Conservation (phyloP, 306 rosid species). For the Corylus avellana region DNA sequence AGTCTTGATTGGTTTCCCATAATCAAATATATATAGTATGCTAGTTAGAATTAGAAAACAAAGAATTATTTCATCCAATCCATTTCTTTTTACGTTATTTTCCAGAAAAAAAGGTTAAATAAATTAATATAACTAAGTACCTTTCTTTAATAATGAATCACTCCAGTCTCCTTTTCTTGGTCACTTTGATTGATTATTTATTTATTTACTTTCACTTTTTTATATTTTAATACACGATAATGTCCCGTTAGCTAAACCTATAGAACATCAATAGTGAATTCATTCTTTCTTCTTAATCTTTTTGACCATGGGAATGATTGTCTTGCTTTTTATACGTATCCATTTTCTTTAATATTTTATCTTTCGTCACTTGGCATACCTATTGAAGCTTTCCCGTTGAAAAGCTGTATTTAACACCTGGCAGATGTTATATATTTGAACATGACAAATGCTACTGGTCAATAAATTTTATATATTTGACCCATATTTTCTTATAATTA, state of each 20-base stretch:
- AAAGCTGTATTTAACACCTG: neutral
- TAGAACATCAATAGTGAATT: neutral
- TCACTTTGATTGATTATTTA: neutral
- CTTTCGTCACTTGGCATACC: neutral
- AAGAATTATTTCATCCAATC: neutral
- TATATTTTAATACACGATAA: neutral
- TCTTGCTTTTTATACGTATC: neutral
- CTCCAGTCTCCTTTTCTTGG: conserved; percentile 5
- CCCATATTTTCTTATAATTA: too few species aligned
- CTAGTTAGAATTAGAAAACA: neutral
- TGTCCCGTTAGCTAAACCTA: neutral
- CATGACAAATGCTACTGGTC: too few species aligned
- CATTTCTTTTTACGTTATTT: neutral
- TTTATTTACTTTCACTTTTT: neutral
- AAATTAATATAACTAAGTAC: neutral
- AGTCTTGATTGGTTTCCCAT: conserved; percentile 25
- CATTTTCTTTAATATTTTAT: neutral
- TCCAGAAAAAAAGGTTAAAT: neutral
- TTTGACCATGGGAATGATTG: conserved; percentile 17
- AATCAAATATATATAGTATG: neutral
- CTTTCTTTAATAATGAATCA: neutral
- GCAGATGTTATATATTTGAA: neutral
- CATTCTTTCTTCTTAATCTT: conserved; percentile 3
- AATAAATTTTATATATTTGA: too few species aligned
- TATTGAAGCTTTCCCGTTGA: neutral